Evolutionary conservation across 169 alveolate genomes (phyloP), one percentile per base, ranked within the genome.

Genomic region (Cryptosporidium bovis): DNA sequence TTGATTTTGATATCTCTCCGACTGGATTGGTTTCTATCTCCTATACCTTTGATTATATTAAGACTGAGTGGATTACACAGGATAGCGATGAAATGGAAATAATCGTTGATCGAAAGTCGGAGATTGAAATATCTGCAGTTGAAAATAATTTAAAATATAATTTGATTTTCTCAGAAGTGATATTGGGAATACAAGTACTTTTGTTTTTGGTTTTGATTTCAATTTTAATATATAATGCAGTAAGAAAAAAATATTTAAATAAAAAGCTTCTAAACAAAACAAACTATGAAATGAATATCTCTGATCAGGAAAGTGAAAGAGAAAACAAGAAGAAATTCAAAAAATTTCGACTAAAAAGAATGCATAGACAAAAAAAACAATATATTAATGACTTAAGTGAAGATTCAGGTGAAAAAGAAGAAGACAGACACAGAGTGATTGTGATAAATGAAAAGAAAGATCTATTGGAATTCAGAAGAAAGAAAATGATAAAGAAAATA

Each of bases 271-370:
- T 69, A 27, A 1, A 69, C 50, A 64, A 69, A 69, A 53, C 51
- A 31, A 69, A 69, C 29, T 69, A 69, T 29, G 56, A 69, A 33
- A 51, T 69, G 83, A 66, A 69, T 40, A 10, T 69, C 29, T 69
- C 83, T 48, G 83, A 69, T n/a, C 56, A 64, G 34, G 83, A 69
- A 20, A 69, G 67, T 53, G 83, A 53, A 51, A 18, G 12, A 33
- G 67, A 56, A 8, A 33, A 24, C 10, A 56, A 69, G 51, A 36
- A 56, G 24, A 69, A 69, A 20, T 24, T 27, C 13, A 56, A 64
- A 69, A 69, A 40, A 56, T 20, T 69, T 16, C 55, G 65, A 5
- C 29, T 69, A n/a, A 51, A 33, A 56, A 69, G 18, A 56, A 18
- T 69, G 46, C 44, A 40, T 3, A 69, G 34, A 69, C 51, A 53